phyloP scores from a whole-genome alignment of 2,329 filamentous ascomycete genomes.

The Calonectria pteridis region DNA sequence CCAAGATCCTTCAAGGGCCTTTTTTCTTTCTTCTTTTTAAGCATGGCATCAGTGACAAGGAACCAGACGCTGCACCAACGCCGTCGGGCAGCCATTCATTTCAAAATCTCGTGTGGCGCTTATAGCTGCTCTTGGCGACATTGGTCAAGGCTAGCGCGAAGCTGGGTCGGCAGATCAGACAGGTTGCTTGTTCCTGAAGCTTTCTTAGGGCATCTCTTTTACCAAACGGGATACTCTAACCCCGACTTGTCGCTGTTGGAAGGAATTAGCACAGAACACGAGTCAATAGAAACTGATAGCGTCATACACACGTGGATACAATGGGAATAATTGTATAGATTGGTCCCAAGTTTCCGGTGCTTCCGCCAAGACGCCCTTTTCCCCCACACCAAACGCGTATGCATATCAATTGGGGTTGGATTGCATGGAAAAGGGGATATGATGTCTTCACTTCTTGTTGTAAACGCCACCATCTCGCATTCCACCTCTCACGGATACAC shows the following conservation, averaged over 20 bases:
- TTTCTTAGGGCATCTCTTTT: neutral
- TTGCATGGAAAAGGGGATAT: neutral
- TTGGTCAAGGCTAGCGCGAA: neutral
- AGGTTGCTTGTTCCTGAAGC: neutral
- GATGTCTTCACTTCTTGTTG: neutral
- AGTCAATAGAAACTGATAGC: neutral
- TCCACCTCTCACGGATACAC: neutral
- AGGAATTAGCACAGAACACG: neutral
- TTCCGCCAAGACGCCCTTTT: neutral
- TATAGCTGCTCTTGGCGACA: neutral
- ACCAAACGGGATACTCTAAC: neutral
- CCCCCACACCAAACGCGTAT: neutral
- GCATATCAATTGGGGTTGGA: neutral
- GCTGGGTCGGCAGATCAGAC: neutral
- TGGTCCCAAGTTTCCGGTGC: neutral
- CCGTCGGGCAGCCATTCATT: neutral
- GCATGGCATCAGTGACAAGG: neutral
- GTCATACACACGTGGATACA: neutral
- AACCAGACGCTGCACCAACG: neutral
- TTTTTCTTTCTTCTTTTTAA: neutral
- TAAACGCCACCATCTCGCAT: neutral
- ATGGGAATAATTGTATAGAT: neutral
- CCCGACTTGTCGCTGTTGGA: neutral
- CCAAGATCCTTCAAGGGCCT: neutral
- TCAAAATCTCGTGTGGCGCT: neutral